Base-by-base conservation (phyloP, 75 land plant genomes). In the Ceratopteris richardii region DNA sequence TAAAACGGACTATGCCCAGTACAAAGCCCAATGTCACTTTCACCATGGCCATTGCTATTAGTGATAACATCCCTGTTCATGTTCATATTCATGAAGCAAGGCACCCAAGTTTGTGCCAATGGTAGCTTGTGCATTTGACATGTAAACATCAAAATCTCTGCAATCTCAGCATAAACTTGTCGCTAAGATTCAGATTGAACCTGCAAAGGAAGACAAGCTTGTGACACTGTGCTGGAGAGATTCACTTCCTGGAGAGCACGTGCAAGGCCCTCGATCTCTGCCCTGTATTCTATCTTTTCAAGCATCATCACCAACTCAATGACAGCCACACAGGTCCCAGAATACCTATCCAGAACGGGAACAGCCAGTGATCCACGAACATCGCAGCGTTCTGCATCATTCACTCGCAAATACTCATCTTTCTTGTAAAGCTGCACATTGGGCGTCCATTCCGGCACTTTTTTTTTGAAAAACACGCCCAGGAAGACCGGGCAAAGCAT, bases 61-160 rank as follows among this genome's bases (percentile, higher is more conserved):
- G 53, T 41, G 47, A 78, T 76, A 58, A 73, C 80, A 23, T 78
- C 81, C 58, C 68, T 22, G 16, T 72, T 71, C 12, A 69, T 31
- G 50, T 80, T 61, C 47, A 47, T 80, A 11, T 76, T 66, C 56
- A 69, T 76, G 61, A 54, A 60, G 53, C 84, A 81, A 0, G 97
- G 88, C 36, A 91, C 79, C 97, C 88, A 91, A 7, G 93, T 87
- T 62, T 87, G 93, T 56, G 97, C 97, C 70, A 91, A 55, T 24
- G 97, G 93, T 33, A 91, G 54, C 21, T 79, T 79, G 53, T 84
- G 82, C 28, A 73, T 65, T 67, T 87, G 93, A 73, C 93, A 87
- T 9, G 82, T 83, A 20, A 67, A 71, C 19, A 71, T 79, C 12
- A 91, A 50, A 36, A 86, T 75, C 50, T 75, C 83, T 51, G 86